These are phyloP conservation scores for Mollisiaceae sp. DNA, from an alignment of 2,329 filamentous ascomycete genomes.

Conservation along the genomic window DNA sequence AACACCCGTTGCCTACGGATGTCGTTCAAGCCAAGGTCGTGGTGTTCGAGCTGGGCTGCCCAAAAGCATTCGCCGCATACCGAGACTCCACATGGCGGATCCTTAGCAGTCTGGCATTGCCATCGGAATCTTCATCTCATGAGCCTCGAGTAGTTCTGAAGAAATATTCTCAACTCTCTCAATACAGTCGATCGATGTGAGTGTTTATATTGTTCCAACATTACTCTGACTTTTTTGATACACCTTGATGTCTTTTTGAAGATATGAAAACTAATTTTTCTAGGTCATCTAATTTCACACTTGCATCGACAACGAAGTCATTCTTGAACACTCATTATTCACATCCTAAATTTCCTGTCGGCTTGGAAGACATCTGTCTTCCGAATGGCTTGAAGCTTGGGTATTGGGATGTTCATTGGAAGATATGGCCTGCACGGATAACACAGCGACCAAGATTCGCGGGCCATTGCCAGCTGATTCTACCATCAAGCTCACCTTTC, in stretches of 20 bases:
- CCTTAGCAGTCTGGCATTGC: not conserved
- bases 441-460: conserved; percentile 38
- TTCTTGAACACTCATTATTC: conserved; percentile 44
- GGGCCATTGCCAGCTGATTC: conserved; percentile 43
- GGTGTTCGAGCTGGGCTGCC: conserved; percentile 57
- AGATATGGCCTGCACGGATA: conserved; percentile 39
- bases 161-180: not conserved
- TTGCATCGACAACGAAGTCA: conserved; percentile 43
- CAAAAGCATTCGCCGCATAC: conserved; percentile 52
- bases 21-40: conserved; percentile 47
- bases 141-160: not conserved
- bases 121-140: not conserved
- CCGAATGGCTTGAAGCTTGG: conserved; percentile 40
- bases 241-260: not conserved
- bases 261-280: not conserved
- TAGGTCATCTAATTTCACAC: conserved; percentile 25
- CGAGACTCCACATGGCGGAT: conserved; percentile 46
- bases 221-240: not conserved
- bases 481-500: conserved; percentile 43
- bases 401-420: conserved; percentile 39
- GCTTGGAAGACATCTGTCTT: conserved; percentile 35
- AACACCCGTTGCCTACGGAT: conserved; percentile 53
- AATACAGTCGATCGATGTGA: not conserved
- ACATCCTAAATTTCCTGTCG: conserved; percentile 38
- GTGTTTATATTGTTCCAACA: not conserved